Conservation (phyloP, 2,329 filamentous ascomycete species). For the Colletotrichum tropicicola region DNA sequence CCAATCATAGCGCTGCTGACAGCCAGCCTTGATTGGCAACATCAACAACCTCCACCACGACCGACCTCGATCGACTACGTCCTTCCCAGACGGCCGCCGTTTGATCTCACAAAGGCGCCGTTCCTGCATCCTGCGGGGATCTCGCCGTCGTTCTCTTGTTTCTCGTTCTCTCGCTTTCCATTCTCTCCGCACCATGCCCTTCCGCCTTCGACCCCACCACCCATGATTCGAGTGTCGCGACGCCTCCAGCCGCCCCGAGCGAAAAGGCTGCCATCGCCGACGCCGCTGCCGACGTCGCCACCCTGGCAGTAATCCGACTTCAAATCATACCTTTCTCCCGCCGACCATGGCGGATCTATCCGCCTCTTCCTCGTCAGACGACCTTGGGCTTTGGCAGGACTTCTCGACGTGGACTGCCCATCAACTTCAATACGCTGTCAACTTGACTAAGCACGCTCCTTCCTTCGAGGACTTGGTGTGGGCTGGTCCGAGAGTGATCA, state of each 20-base stretch:
- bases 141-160: not conserved
- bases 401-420: conserved; percentile 62
- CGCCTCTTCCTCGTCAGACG: conserved; percentile 40
- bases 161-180: not conserved
- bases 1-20: not conserved
- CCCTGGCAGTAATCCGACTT: not conserved
- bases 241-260: conserved; percentile 19
- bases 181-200: conserved; percentile 15
- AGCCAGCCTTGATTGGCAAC: not conserved
- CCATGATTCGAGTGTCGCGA: conserved; percentile 20
- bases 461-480: conserved; percentile 75
- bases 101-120: too few relatives aligned
- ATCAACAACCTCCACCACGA: not conserved
- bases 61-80: not conserved
- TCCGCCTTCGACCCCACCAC: not conserved
- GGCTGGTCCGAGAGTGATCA: conserved; percentile 75
- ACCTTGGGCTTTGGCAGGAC: conserved; percentile 59
- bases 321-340: not conserved
- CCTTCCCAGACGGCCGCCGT: too few relatives aligned
- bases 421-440: conserved; percentile 53
- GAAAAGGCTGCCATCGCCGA: conserved; percentile 14
- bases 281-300: not conserved
- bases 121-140: not conserved
- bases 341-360: conserved; percentile 20
- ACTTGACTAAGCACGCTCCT: conserved; percentile 68